Evolutionary conservation across 2,329 filamentous ascomycete species (phyloP), one percentile per base, ranked within the genome.

Genomic region (Cytospora piceicola): DNA sequence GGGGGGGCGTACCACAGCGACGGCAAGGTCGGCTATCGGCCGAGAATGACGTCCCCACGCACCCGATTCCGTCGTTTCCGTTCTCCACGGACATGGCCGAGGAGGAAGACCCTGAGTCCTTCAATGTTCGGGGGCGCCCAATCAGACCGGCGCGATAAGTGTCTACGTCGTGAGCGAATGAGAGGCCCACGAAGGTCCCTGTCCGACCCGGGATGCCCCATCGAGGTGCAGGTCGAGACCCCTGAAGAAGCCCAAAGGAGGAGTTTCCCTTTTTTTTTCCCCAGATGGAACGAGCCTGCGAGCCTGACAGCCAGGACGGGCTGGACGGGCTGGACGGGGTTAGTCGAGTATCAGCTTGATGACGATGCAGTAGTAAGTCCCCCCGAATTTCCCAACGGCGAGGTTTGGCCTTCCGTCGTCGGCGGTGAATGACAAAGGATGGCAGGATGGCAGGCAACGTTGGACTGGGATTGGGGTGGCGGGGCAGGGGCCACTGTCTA

Each of bases 51-150:
- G 59, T 63, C 51, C 51, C 53, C 12, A 63, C 49, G 32, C 46
- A 34, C 12, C 39, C 46, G 22, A 54, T 36, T 52, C 27, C 55
- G 53, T 39, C 52, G 57, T 4, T 20, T 22, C 29, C 24, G 24
- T 52, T 54, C 54, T 49, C 46, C 46, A 49, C 66, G 66, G 63
- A 68, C 63, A 63, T 63, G 66, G 51, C 63, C 66, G 63, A 67
- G 59, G 55, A 65, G 39, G 56, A 60, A 53, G 61, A 58, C 63
- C 63, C 63, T 65, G 60, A 46, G 54, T 22, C 17, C 14, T 30
- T 34, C 1, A 34, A 39, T 42, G 30, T 46, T 29, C 32, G 29
- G 22, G 20, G 52, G 34, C 32, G 46, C 27, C 66, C 66, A 68
- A 55, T 68, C 27, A 63, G 55, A 54, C 30, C 32, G 20, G 42